Conservation (phyloP, 768 basidiomycete genomes). For the Roridomyces roridus region DNA sequence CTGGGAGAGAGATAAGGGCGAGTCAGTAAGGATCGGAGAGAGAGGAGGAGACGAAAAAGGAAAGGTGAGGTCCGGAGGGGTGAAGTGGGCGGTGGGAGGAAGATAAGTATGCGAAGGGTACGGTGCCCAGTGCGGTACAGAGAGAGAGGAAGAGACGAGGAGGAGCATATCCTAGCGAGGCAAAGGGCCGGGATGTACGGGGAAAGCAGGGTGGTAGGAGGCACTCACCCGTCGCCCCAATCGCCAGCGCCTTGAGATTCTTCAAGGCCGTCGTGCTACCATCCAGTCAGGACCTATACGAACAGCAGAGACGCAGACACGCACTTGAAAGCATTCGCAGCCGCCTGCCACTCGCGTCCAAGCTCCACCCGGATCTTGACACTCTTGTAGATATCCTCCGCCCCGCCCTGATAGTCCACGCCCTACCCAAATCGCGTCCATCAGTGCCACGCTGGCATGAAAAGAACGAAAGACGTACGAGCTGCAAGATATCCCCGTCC, state of each 20-base stretch:
- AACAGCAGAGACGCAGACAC: slow-evolving; percentile 27
- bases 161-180: no score
- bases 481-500: slow-evolving; percentile 95
- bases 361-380: slow-evolving; percentile 96
- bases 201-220: slow-evolving; percentile 16
- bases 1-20: neutral
- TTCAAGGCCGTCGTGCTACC: slow-evolving; percentile 70
- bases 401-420: slow-evolving; percentile 96
- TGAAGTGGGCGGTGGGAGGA: no score
- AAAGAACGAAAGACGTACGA: slow-evolving; percentile 42
- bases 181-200: no score
- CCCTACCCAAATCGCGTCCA: slow-evolving; percentile 94
- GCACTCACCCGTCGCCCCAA: slow-evolving; percentile 30
- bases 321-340: slow-evolving; percentile 90
- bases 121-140: no score
- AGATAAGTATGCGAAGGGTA: no score
- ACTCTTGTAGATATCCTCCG: slow-evolving; percentile 96
- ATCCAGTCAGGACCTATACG: neutral
- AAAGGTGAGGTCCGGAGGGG: no score
- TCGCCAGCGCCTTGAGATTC: slow-evolving; percentile 77
- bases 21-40: no score
- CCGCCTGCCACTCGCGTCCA: slow-evolving; percentile 87
- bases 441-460: slow-evolving; percentile 47
- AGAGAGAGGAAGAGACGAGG: no score
- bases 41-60: no score